Evolutionary conservation across 805 yeast genomes (phyloP).

Genomic region (Clavispora santaluciae): DNA sequence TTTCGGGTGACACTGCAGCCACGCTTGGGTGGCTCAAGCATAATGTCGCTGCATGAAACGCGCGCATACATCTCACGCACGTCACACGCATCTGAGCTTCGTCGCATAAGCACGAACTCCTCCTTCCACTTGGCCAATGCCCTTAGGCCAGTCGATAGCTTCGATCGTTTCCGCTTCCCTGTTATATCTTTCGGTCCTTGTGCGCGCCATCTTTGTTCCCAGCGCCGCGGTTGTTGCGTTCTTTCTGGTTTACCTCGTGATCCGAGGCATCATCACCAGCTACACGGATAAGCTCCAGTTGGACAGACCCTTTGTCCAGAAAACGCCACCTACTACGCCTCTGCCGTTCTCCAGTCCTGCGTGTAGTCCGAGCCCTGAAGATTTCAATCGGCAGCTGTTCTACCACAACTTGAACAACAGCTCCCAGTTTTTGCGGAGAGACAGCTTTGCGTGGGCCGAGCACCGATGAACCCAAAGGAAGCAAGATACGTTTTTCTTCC

Average conservation of each 20-base stretch:
- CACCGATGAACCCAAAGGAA: conserved; percentile 12
- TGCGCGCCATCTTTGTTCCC: background rate
- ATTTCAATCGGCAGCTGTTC: conserved; percentile 17
- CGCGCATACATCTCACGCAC: background rate
- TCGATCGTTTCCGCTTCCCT: background rate
- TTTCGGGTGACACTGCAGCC: too few species aligned
- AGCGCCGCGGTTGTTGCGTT: background rate
- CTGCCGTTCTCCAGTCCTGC: background rate
- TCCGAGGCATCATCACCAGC: background rate
- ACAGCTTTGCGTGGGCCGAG: conserved; percentile 26
- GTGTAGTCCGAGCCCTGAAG: background rate
- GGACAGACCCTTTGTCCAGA: background rate
- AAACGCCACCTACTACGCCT: background rate
- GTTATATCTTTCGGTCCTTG: background rate
- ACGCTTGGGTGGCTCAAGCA: too few species aligned
- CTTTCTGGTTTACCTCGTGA: background rate
- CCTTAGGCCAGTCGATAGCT: background rate
- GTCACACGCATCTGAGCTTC: too few species aligned
- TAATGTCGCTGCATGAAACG: background rate
- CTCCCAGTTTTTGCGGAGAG: conserved; percentile 39
- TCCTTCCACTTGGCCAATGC: background rate
- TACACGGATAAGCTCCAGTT: background rate
- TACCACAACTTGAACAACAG: conserved; percentile 34
- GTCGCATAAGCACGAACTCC: background rate
- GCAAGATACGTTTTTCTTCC: conserved; percentile 32